Percentiles rank a stretch among this genome's conserved stretches.
Evolutionary conservation across 2,329 filamentous ascomycete genomes (phyloP).

Genomic region (Sporothrix curviconia): DNA sequence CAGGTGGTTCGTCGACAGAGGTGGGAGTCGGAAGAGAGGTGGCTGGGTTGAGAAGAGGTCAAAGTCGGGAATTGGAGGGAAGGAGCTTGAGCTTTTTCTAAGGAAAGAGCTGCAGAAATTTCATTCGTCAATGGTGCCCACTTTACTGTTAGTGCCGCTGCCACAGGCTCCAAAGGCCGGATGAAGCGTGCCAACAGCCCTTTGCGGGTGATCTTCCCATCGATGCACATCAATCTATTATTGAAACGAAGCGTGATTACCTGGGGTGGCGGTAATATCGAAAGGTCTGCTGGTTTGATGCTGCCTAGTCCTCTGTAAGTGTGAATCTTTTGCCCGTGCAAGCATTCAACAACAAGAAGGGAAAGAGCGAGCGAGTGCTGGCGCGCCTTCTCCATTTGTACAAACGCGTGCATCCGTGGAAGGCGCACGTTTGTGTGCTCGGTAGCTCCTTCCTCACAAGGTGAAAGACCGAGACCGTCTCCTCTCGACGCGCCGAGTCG

Average conservation of each 20-base stretch:
- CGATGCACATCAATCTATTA: no score
- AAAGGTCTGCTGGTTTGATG: no score
- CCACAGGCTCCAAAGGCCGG: neutral
- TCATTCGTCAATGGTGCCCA: conserved; percentile 6
- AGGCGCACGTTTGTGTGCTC: neutral
- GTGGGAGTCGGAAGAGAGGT: neutral
- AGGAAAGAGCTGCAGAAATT: conserved; percentile 1
- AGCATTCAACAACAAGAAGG: no score
- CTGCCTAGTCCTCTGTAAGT: no score
- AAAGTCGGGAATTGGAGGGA: neutral
- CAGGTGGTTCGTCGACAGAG: neutral
- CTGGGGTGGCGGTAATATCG: no score
- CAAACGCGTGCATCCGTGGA: neutral
- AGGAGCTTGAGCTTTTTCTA: neutral
- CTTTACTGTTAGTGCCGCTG: neutral
- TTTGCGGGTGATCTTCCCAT: neutral
- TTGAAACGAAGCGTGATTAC: no score
- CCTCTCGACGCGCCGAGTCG: neutral
- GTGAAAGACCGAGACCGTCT: neutral
- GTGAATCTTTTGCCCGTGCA: no score
- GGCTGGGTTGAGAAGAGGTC: neutral
- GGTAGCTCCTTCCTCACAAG: neutral
- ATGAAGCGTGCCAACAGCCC: neutral
- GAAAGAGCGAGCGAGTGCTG: no score
- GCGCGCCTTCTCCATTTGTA: no score